These are phyloP conservation scores for Chalciporus piperatus DNA, from an alignment of 768 basidiomycete species.

Conservation along the genomic window DNA sequence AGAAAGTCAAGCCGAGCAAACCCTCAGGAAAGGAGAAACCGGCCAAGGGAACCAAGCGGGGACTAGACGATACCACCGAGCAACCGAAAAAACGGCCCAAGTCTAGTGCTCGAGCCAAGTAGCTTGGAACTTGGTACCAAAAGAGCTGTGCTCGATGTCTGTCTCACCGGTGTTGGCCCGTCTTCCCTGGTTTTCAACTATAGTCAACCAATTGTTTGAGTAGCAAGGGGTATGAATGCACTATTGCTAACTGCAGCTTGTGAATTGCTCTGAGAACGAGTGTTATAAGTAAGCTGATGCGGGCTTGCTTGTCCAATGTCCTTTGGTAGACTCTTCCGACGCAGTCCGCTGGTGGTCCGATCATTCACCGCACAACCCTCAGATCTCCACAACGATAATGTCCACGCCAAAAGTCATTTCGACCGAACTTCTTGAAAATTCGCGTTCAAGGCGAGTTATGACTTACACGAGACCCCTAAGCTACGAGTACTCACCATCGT, in stretches of 20 bases:
- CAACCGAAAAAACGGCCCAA: conserved; percentile 18
- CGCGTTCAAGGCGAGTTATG: conserved; percentile 56
- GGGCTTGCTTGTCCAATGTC: too few relatives aligned
- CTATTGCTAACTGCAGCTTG: too few relatives aligned
- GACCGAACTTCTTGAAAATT: conserved; percentile 45
- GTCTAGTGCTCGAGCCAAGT: background rate
- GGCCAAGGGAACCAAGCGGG: conserved; percentile 11
- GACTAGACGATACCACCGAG: conserved; percentile 6
- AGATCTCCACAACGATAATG: conserved; percentile 25
- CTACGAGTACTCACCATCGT: background rate
- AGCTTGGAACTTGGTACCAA: background rate
- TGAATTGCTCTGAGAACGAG: too few relatives aligned
- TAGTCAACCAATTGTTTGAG: too few relatives aligned
- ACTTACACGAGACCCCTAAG: background rate
- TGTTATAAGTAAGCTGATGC: too few relatives aligned
- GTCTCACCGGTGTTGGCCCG: too few relatives aligned
- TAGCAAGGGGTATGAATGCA: too few relatives aligned
- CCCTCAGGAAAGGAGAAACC: background rate
- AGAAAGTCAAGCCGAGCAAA: background rate
- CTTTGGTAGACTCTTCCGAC: conserved; percentile 6
- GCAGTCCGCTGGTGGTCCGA: background rate
- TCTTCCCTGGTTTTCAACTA: too few relatives aligned
- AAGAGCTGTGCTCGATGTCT: background rate
- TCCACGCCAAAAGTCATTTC: conserved; percentile 51
- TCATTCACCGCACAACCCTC: background rate